Evolutionary conservation across 768 basidiomycete genomes (phyloP).

Genomic region (Termitomyces sp.): DNA sequence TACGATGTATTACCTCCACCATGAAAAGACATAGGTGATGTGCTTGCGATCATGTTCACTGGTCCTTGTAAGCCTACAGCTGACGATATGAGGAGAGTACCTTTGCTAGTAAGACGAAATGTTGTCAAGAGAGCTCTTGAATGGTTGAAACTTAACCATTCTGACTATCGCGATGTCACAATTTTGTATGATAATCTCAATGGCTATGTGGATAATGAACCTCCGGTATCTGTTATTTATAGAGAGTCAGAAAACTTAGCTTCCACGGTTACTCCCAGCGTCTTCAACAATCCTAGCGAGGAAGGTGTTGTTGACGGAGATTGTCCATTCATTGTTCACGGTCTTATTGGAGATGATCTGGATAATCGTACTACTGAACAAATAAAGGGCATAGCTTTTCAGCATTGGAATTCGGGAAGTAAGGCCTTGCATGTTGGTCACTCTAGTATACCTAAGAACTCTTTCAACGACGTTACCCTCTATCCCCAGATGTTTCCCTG

Average conservation of each 20-base stretch:
- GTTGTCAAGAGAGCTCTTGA: constrained; percentile 21
- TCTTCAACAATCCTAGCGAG: background rate
- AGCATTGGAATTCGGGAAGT: constrained; percentile 13
- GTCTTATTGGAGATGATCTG: constrained; percentile 20
- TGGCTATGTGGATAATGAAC: constrained; percentile 16
- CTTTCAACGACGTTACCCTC: constrained; percentile 24
- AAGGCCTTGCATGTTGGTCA: constrained; percentile 10
- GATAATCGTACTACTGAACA: constrained; percentile 8
- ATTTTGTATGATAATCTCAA: constrained; percentile 22
- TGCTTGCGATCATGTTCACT: constrained; percentile 25
- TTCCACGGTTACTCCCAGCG: too few species aligned
- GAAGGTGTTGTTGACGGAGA: constrained; percentile 19
- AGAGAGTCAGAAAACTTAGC: background rate
- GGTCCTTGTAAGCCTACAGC: constrained; percentile 19
- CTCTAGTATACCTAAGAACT: constrained; percentile 12
- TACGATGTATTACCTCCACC: constrained; percentile 27
- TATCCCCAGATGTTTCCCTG: constrained; percentile 38
- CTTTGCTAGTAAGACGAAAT: constrained; percentile 24
- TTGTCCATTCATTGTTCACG: constrained; percentile 34
- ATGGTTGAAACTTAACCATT: constrained; percentile 29
- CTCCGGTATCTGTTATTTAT: constrained; percentile 21
- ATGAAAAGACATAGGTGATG: constrained; percentile 23
- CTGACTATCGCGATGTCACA: constrained; percentile 23
- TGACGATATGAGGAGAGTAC: background rate
- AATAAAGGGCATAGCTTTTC: constrained; percentile 17